Base-by-base conservation (phyloP, 371 early-diverging fungal genomes). In the Actinomortierella wolfii region DNA sequence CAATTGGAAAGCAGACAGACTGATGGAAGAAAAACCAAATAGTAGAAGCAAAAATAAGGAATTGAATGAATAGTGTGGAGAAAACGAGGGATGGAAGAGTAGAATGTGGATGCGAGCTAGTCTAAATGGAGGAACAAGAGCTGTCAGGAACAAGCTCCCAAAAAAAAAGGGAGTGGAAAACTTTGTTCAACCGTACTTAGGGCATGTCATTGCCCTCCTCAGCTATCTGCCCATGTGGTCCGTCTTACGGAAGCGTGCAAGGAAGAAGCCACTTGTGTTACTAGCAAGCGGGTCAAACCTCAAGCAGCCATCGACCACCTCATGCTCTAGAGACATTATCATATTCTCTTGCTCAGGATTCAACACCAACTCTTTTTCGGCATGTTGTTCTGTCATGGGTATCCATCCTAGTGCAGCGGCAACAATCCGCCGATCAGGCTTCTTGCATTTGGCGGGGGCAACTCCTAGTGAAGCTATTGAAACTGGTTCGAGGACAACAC, bases 221-320 rank as follows among this genome's bases (percentile, higher is more conserved):
- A 29, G 24, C 25, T 50, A 54, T 34, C 4, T 34, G 34, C 34
- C 34, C 34, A 34, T 34, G 34, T 34, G 34, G 34, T 34, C 34
- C 11, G 63, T 34, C n/a, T 92, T 92, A 40, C 79, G 67, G 61
- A 92, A 83, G 57, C 87, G 57, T n/a, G 89, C 91, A 43, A 91
- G 59, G 68, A 92, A 91, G 57, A 92, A 83, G 0, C 92, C 93
- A 59, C 92, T 90, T 11, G 91, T 90, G 18, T 76, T 59, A 47
- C 89, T 89, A 9, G 69, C 68, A 4, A 83, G 58, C 0, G 91
- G 92, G 62, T 87, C 87, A 68, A 89, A 90, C 23, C 91, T 77
- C 26, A 91, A 40, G 46, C 74, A 73, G 54, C 62, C 39, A 9
- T 67, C 53, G 42, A 54, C 53, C 24, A 73, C 42, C 48, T 71